phyloP scores from a whole-genome alignment of 768 basidiomycete species.

The Ramaria sp. region DNA sequence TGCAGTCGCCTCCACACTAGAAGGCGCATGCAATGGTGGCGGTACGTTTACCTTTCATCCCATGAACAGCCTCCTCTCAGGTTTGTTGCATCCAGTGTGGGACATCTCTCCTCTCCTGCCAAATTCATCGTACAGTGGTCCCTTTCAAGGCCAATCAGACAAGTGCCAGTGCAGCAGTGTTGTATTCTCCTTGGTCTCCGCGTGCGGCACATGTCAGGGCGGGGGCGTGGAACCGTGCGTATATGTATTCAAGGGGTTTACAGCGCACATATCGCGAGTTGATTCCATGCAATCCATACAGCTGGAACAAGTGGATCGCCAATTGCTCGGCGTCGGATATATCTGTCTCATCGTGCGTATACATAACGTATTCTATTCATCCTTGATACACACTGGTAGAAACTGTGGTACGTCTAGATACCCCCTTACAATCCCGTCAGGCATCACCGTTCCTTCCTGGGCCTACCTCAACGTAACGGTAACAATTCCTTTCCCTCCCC shows the following conservation, averaged over 20 bases:
- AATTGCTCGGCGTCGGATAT: not conserved
- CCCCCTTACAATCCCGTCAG: not conserved
- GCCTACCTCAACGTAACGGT: not conserved
- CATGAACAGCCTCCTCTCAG: not conserved
- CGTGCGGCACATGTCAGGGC: constrained; percentile 1
- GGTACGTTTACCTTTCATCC: not conserved
- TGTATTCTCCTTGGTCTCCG: not conserved
- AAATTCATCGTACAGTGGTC: not conserved
- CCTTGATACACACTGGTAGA: not conserved
- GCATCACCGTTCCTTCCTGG: constrained; percentile 1
- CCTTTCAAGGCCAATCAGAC: not conserved
- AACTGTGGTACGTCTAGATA: not conserved
- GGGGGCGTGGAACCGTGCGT: not conserved
- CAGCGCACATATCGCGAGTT: not conserved
- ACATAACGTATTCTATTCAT: not conserved
- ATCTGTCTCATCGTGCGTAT: not conserved
- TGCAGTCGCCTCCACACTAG: not conserved
- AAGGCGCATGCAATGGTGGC: constrained; percentile 1
- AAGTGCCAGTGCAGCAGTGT: constrained; percentile 1
- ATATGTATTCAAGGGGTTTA: not conserved
- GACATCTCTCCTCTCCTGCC: not conserved
- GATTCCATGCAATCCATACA: not conserved
- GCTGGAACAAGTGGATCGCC: not conserved
- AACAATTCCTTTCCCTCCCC: not conserved
- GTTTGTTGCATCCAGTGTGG: not conserved